Percentiles rank a stretch among this genome's conserved stretches.
These are phyloP conservation scores for Ehretia macrophylla DNA, from an alignment of 257 asterid species.

Conservation along the genomic window DNA sequence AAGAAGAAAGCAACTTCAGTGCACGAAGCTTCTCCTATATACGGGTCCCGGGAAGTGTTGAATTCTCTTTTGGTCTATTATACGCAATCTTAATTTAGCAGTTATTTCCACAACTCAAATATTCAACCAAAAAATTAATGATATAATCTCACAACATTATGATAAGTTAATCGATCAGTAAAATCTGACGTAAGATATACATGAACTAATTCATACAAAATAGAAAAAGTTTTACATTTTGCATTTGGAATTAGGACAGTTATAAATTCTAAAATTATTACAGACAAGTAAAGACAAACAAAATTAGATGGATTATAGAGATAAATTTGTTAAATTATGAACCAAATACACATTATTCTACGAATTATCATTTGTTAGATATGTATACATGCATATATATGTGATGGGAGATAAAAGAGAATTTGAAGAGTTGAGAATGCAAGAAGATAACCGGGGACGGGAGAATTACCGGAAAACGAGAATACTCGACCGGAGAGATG, in stretches of 20 bases:
- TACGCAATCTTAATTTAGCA: too few species aligned
- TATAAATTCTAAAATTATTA: too few species aligned
- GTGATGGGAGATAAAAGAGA: neutral
- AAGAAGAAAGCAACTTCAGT: too few species aligned
- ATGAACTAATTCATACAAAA: neutral
- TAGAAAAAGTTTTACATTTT: too few species aligned
- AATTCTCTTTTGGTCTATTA: too few species aligned
- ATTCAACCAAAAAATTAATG: neutral
- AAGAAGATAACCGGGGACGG: neutral
- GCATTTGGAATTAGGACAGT: neutral
- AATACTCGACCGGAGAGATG: neutral
- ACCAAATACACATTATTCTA: too few species aligned
- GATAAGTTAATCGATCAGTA: neutral
- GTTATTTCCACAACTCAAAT: neutral
- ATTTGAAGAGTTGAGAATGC: neutral
- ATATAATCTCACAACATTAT: neutral
- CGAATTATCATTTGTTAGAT: neutral
- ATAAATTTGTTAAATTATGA: too few species aligned
- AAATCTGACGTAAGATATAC: neutral
- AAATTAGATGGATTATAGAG: neutral
- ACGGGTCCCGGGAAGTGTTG: too few species aligned
- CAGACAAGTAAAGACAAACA: too few species aligned
- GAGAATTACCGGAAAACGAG: neutral
- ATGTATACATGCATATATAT: neutral
- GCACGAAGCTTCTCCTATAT: too few species aligned